A percentile compares a stretch with the other conserved stretches of the same genome.
Evolutionary conservation across 2,329 filamentous ascomycete species (phyloP).

Genomic region (Fusarium nematophilum): DNA sequence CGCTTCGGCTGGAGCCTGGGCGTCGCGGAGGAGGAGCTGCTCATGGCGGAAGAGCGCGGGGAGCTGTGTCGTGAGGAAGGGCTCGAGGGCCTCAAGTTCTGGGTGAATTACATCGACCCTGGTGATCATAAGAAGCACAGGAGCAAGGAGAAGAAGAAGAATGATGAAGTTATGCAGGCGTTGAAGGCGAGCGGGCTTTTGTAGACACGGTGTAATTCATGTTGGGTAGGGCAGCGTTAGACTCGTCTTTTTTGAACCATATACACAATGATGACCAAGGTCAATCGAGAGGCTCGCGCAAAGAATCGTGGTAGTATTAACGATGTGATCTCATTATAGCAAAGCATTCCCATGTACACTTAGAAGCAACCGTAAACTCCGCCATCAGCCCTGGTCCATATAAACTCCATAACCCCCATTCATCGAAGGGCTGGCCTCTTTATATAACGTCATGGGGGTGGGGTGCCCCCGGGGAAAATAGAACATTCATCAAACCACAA

Average conservation of each 20-base stretch:
- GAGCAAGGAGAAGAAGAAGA: conserved; percentile 46
- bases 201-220: conserved; percentile 16
- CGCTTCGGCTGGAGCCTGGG: conserved; percentile 97
- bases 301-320: conserved; percentile 6
- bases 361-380: conserved; percentile 20
- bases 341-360: conserved; percentile 2
- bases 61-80: conserved; percentile 90
- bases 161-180: conserved; percentile 56
- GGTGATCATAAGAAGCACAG: conserved; percentile 51
- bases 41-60: conserved; percentile 96
- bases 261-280: neutral
- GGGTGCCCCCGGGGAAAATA: neutral
- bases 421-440: neutral
- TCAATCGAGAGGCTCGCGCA: neutral
- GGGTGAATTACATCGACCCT: conserved; percentile 79
- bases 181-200: conserved; percentile 56
- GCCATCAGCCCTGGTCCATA: conserved; percentile 6
- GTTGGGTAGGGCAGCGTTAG: conserved; percentile 18
- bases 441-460: neutral
- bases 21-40: conserved; percentile 92
- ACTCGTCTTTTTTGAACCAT: conserved; percentile 1
- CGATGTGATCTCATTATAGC: neutral
- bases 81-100: conserved; percentile 91
- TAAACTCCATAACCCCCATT: conserved; percentile 23
- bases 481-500: conserved; percentile 56